These are phyloP conservation scores for Fusarium subtropicale DNA, from an alignment of 2,329 filamentous ascomycete genomes.

Conservation along the genomic window DNA sequence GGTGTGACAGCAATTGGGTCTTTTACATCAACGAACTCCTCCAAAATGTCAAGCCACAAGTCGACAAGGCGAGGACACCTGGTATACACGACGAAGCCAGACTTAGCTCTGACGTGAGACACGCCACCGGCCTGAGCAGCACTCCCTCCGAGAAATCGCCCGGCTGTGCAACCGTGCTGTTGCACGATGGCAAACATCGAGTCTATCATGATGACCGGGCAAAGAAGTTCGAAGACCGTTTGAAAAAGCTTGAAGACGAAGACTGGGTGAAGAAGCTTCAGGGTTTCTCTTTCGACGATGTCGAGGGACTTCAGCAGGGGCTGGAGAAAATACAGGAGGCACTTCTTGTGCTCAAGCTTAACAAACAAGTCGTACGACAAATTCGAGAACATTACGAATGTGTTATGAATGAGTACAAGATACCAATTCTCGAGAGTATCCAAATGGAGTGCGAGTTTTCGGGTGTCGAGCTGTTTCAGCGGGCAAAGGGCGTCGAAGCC, in stretches of 20 bases:
- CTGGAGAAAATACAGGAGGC: slow-evolving; percentile 26
- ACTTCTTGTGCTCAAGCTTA: slow-evolving; percentile 25
- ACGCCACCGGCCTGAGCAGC: neutral
- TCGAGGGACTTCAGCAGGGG: slow-evolving; percentile 11
- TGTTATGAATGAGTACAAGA: slow-evolving; percentile 6
- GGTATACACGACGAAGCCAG: neutral
- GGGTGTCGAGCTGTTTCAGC: neutral
- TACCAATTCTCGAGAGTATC: slow-evolving; percentile 4
- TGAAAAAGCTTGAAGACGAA: neutral
- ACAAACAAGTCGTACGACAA: slow-evolving; percentile 23
- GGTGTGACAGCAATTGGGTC: slow-evolving; percentile 34
- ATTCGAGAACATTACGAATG: slow-evolving; percentile 27
- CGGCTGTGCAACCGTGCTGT: neutral
- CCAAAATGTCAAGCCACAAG: neutral
- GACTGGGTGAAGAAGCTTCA: neutral
- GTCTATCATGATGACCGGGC: neutral
- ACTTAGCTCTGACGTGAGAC: neutral
- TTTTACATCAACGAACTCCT: slow-evolving; percentile 31
- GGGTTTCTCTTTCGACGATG: slow-evolving; percentile 8
- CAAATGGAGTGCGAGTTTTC: neutral
- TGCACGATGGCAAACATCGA: neutral
- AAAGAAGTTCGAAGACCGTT: neutral
- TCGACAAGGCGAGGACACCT: slow-evolving; percentile 6
- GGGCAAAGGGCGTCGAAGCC: neutral
- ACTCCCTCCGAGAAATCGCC: neutral